These are phyloP conservation scores for Prunus mume DNA, from an alignment of 306 rosid genomes.

Conservation along the genomic window DNA sequence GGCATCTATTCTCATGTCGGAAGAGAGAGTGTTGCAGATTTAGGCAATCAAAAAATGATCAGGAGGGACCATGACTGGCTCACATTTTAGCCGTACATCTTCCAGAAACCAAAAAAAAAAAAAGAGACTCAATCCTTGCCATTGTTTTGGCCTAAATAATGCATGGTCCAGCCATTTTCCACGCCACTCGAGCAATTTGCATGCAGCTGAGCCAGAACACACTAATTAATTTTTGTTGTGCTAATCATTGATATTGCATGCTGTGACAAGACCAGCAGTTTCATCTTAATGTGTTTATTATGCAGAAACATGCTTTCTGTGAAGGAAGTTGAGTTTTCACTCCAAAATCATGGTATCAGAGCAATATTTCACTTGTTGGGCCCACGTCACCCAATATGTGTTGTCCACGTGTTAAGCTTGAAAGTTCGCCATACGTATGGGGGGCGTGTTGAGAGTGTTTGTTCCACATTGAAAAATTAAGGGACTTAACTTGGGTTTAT, in stretches of 20 bases:
- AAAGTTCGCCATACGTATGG: no score
- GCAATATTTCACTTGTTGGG: no score
- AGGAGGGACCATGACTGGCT: not conserved
- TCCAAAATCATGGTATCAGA: no score
- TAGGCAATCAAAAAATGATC: not conserved
- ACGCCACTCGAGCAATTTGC: constrained; percentile 10
- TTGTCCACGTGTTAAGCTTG: no score
- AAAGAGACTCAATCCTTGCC: not conserved
- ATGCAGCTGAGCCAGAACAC: not conserved
- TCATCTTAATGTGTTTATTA: no score
- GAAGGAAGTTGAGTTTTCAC: no score
- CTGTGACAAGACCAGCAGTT: no score
- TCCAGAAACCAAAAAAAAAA: not conserved
- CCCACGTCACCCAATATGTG: no score
- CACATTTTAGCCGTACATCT: not conserved
- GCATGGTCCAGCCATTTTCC: not conserved
- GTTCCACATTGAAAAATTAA: no score
- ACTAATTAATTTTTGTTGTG: not conserved
- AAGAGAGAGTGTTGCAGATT: constrained; percentile 14
- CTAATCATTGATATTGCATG: constrained; percentile 4
- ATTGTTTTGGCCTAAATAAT: not conserved
- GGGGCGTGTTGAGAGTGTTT: no score
- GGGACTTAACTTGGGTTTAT: no score
- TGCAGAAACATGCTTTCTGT: no score
- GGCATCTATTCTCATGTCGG: constrained; percentile 26